Evolutionary conservation across 2,329 filamentous ascomycete genomes (phyloP).

Genomic region (Ilyonectria mors-panacis): DNA sequence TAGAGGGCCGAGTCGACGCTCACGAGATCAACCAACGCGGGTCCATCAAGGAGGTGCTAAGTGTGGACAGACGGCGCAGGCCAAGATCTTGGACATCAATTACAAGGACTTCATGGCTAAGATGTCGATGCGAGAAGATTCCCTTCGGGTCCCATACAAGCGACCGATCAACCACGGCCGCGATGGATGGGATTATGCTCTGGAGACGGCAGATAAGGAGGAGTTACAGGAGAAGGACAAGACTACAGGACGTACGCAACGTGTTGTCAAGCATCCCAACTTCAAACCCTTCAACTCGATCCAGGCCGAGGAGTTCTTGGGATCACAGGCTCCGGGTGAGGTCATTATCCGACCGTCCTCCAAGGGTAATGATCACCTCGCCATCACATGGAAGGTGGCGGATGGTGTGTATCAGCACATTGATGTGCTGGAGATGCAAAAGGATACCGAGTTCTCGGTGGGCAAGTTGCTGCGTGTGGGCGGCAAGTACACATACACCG

Average conservation of each 20-base stretch:
- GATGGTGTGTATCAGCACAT: constrained; percentile 98
- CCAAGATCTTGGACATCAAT: constrained; percentile 90
- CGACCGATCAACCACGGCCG: constrained; percentile 79
- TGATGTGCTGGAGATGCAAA: constrained; percentile 95
- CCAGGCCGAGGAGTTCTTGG: constrained; percentile 94
- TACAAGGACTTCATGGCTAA: constrained; percentile 88
- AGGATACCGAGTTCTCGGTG: constrained; percentile 96
- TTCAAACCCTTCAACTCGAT: constrained; percentile 94
- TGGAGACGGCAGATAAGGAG: constrained; percentile 87
- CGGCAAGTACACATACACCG: constrained; percentile 91
- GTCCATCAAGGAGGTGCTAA: constrained; percentile 81
- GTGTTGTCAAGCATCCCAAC: constrained; percentile 97
- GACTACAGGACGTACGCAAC: constrained; percentile 85
- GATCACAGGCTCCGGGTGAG: constrained; percentile 87
- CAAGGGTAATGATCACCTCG: constrained; percentile 94
- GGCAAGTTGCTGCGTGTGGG: constrained; percentile 88
- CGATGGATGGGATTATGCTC: constrained; percentile 88
- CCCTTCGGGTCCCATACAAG: constrained; percentile 80
- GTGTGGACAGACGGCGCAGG: constrained; percentile 86
- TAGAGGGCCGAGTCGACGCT: constrained; percentile 89
- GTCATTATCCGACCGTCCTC: constrained; percentile 96
- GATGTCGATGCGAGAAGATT: constrained; percentile 86
- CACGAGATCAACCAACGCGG: constrained; percentile 84
- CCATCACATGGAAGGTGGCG: constrained; percentile 97
- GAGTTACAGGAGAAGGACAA: constrained; percentile 89